These are phyloP conservation scores for Trichoderma asperelloides DNA, from an alignment of 495 filamentous ascomycete species.

Conservation along the genomic window DNA sequence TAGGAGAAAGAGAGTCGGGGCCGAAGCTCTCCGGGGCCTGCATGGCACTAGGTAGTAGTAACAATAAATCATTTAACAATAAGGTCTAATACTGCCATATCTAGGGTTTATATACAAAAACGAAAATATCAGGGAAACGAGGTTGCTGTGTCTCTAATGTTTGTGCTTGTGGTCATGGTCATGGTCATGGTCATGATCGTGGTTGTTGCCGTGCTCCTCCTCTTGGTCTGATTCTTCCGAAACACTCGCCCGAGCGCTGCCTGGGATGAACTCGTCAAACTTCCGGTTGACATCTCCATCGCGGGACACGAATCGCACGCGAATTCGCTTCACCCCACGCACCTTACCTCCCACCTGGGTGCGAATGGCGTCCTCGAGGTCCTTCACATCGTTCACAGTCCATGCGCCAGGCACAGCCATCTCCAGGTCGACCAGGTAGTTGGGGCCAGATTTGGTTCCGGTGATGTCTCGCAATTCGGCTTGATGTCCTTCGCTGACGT, in stretches of 20 bases:
- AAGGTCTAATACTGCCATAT: background rate
- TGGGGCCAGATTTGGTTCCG: constrained; percentile 90
- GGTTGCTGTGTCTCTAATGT: background rate
- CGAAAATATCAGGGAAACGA: background rate
- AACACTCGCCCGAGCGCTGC: constrained; percentile 44
- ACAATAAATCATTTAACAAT: background rate
- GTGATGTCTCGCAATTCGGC: constrained; percentile 62
- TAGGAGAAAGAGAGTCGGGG: background rate
- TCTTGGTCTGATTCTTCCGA: constrained; percentile 57
- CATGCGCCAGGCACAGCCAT: constrained; percentile 64
- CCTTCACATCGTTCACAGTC: constrained; percentile 58
- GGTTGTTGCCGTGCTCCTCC: constrained; percentile 27
- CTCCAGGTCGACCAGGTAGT: constrained; percentile 83
- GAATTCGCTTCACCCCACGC: constrained; percentile 69
- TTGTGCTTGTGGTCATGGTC: constrained; percentile 16
- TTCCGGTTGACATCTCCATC: constrained; percentile 43
- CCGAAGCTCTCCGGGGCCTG: background rate
- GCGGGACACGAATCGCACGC: constrained; percentile 70
- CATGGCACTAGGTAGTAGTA: background rate
- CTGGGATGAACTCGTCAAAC: constrained; percentile 70
- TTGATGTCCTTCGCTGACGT: constrained; percentile 33
- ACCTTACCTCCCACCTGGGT: constrained; percentile 62
- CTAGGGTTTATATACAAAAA: background rate
- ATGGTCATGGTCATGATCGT: constrained; percentile 26
- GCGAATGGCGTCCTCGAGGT: constrained; percentile 64